Percentiles rank a stretch among this genome's conserved stretches.
phyloP scores from a whole-genome alignment of 2,329 filamentous ascomycete species.

The Talaromyces sp. region DNA sequence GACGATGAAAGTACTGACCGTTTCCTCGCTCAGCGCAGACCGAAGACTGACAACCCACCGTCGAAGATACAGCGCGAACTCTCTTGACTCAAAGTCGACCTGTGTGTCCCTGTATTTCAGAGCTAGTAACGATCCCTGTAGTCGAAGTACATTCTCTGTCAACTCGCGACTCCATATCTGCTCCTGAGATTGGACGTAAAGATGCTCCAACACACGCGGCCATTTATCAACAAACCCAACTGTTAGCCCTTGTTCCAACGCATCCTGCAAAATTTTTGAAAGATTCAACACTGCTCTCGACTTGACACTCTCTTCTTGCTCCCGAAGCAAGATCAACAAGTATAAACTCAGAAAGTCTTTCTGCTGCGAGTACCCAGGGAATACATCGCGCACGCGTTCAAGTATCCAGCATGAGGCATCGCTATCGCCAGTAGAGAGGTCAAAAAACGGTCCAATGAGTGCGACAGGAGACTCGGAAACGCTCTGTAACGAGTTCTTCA shows the following conservation, averaged over 20 bases:
- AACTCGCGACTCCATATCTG: conserved; percentile 31
- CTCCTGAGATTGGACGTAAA: conserved; percentile 18
- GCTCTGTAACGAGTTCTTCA: conserved; percentile 14
- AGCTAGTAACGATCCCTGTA: conserved; percentile 33
- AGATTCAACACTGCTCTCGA: conserved; percentile 25
- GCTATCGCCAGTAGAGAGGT: conserved; percentile 24
- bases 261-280: conserved; percentile 24
- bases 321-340: conserved; percentile 21
- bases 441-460: conserved; percentile 16
- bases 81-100: conserved; percentile 10
- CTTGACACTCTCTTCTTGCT: conserved; percentile 22
- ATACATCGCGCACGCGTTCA: conserved; percentile 22
- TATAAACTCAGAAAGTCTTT: conserved; percentile 24
- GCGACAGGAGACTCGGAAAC: conserved; percentile 1
- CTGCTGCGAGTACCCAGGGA: conserved; percentile 18
- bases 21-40: conserved; percentile 37
- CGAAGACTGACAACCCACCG: conserved; percentile 29
- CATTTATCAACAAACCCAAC: conserved; percentile 22
- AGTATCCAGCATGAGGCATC: conserved; percentile 31
- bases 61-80: conserved; percentile 20
- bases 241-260: conserved; percentile 17
- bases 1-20: conserved; percentile 21
- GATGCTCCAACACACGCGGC: conserved; percentile 19
- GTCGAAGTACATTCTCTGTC: conserved; percentile 29
- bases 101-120: conserved; percentile 15